Percentiles rank a stretch among this genome's conserved stretches.
These are phyloP conservation scores for Acarospora socialis DNA, from an alignment of 2,329 filamentous ascomycete genomes.

Conservation along the genomic window DNA sequence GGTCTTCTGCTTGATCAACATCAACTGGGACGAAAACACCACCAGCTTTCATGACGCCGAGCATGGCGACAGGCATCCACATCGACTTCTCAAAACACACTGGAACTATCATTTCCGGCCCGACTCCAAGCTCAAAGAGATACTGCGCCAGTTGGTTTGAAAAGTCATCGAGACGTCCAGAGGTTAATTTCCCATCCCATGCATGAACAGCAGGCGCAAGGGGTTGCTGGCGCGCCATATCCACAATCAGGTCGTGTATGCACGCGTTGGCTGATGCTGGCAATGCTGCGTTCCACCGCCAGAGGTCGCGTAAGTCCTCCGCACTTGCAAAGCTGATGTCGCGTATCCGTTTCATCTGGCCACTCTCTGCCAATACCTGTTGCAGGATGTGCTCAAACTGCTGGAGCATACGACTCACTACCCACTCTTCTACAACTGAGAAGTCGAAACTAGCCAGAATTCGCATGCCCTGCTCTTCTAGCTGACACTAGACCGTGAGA, in stretches of 20 bases:
- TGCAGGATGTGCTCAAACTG: too few species aligned
- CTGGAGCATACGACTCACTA: too few species aligned
- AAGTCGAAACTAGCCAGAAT: too few species aligned
- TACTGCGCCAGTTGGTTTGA: constrained; percentile 15
- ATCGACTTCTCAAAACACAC: constrained; percentile 26
- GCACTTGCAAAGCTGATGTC: too few species aligned
- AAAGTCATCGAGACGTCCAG: constrained; percentile 17
- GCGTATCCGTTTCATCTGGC: too few species aligned
- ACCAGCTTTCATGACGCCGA: constrained; percentile 26
- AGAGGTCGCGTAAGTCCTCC: constrained; percentile 11
- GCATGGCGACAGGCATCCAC: constrained; percentile 22
- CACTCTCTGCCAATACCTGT: too few species aligned
- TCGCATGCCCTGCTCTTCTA: too few species aligned
- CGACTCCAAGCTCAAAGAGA: constrained; percentile 16
- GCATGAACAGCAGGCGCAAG: constrained; percentile 18
- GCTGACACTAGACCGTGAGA: too few species aligned
- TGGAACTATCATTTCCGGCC: constrained; percentile 20
- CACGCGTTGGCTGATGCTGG: constrained; percentile 4
- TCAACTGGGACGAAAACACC: constrained; percentile 23
- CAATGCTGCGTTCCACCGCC: constrained; percentile 11
- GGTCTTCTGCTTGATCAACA: constrained; percentile 21
- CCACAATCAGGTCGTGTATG: background rate
- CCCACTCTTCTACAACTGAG: too few species aligned
- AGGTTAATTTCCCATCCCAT: constrained; percentile 21
- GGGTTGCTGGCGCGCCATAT: constrained; percentile 5